Conservation (phyloP, 2,329 filamentous ascomycete genomes). For the Zymoseptoria tritici region DNA sequence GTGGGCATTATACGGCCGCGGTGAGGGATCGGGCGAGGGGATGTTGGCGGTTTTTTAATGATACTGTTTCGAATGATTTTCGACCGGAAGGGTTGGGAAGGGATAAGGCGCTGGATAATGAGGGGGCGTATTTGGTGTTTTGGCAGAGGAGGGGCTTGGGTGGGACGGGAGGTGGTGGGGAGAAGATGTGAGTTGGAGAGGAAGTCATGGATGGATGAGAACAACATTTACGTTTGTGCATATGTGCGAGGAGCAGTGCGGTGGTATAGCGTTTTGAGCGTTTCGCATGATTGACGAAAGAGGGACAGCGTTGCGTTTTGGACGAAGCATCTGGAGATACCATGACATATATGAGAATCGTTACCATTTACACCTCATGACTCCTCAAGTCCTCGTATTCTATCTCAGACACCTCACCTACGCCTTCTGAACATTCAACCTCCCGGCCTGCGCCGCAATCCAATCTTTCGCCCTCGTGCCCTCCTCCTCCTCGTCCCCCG, state of each 20-base stretch:
- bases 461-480: slow-evolving; percentile 36
- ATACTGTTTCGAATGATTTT: slow-evolving; percentile 49
- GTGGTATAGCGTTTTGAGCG: slow-evolving; percentile 1
- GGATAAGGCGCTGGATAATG: slow-evolving; percentile 45
- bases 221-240: neutral
- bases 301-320: neutral
- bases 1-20: slow-evolving; percentile 74
- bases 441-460: slow-evolving; percentile 34
- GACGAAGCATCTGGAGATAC: neutral
- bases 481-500: slow-evolving; percentile 28
- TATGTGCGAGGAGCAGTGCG: neutral
- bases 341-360: neutral
- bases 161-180: neutral
- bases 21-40: slow-evolving; percentile 43
- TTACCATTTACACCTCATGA: neutral
- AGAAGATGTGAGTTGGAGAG: neutral
- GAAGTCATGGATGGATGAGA: neutral
- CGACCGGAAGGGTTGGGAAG: slow-evolving; percentile 44
- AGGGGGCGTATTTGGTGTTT: slow-evolving; percentile 60
- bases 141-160: slow-evolving; percentile 33
- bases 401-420: neutral
- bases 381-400: neutral
- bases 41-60: slow-evolving; percentile 56
- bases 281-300: neutral
- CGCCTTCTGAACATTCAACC: slow-evolving; percentile 19